Evolutionary conservation across 371 early-diverging fungal genomes (phyloP).

Genomic region (Mucor lusitanicus): DNA sequence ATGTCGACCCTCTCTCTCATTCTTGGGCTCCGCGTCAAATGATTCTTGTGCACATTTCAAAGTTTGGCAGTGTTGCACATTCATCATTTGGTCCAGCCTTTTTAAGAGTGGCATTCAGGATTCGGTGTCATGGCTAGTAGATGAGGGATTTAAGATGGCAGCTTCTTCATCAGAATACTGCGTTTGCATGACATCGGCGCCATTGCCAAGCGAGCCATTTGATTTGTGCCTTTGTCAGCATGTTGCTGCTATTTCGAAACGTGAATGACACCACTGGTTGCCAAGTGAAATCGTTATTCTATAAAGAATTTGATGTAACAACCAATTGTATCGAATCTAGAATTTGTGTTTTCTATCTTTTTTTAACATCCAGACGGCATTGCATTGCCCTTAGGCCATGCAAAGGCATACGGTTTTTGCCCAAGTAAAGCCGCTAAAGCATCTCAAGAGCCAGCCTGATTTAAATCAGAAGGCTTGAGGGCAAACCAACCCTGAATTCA

Average conservation of each 20-base stretch:
- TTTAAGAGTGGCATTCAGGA: background rate
- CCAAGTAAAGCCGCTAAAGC: background rate
- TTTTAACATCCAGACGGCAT: background rate
- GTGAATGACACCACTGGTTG: background rate
- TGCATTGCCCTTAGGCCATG: background rate
- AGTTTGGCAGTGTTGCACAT: background rate
- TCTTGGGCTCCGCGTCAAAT: background rate
- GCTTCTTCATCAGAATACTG: background rate
- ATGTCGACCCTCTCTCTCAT: background rate
- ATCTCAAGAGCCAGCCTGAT: background rate
- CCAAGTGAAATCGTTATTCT: background rate
- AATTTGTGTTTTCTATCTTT: background rate
- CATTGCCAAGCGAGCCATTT: background rate
- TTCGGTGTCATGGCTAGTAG: background rate
- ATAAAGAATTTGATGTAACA: background rate
- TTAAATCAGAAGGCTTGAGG: background rate
- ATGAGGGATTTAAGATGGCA: background rate
- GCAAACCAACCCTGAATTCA: background rate
- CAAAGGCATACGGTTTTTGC: background rate
- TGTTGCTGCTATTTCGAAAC: background rate
- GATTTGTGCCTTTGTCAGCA: background rate
- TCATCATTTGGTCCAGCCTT: background rate
- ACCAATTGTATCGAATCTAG: background rate
- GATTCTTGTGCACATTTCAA: background rate
- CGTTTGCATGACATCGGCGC: background rate